Evolutionary conservation across 208 protist species (phyloP).

Genomic region (Leptomonas pyrrhocoris): DNA sequence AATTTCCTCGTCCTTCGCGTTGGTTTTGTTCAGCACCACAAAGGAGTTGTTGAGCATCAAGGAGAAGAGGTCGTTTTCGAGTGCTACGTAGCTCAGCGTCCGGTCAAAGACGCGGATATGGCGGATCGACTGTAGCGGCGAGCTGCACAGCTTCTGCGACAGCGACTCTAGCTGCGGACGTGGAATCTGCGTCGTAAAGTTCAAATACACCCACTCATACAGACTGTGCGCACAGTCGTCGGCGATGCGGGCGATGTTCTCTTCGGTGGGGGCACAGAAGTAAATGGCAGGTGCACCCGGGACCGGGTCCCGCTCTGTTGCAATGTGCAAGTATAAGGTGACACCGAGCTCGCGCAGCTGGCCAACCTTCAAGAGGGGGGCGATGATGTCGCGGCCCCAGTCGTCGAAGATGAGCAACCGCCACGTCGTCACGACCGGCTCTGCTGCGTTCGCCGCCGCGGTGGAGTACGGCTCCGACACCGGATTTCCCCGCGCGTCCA

Average conservation of each 20-base stretch:
- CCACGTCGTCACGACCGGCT: slow-evolving; percentile 59
- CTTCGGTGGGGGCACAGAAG: slow-evolving; percentile 86
- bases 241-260: slow-evolving; percentile 81
- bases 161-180: slow-evolving; percentile 72
- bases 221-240: slow-evolving; percentile 72
- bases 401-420: slow-evolving; percentile 91
- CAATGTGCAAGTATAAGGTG: slow-evolving; percentile 90
- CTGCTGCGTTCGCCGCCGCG: slow-evolving; percentile 20
- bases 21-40: slow-evolving; percentile 68
- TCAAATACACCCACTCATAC: slow-evolving; percentile 91
- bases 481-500: slow-evolving; percentile 50
- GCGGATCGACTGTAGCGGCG: slow-evolving; percentile 60
- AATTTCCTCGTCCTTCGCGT: slow-evolving; percentile 66
- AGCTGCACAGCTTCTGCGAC: slow-evolving; percentile 57
- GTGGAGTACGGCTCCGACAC: slow-evolving; percentile 29
- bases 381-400: slow-evolving; percentile 86
- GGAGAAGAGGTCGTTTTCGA: slow-evolving; percentile 86
- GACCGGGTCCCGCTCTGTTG: slow-evolving; percentile 78
- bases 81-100: slow-evolving; percentile 84
- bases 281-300: slow-evolving; percentile 91
- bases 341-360: slow-evolving; percentile 89
- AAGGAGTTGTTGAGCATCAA: slow-evolving; percentile 83
- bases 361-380: slow-evolving; percentile 85
- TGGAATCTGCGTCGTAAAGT: slow-evolving; percentile 84
- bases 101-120: slow-evolving; percentile 88